Evolutionary conservation across 202 grass and related monocot genomes (phyloP).

Genomic region (Zoysia matrella): DNA sequence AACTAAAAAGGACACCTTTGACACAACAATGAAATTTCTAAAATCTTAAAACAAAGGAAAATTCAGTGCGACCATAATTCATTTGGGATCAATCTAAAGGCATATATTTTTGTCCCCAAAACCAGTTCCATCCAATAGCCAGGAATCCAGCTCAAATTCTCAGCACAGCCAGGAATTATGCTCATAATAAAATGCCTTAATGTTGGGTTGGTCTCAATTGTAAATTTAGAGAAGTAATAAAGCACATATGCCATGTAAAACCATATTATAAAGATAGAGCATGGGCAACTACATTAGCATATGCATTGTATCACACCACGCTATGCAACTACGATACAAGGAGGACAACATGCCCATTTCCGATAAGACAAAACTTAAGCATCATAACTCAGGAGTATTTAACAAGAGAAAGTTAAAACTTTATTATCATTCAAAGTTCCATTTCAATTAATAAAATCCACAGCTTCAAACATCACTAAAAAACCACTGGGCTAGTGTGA

Average conservation of each 20-base stretch:
- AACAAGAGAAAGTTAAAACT: background rate
- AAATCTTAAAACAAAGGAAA: background rate
- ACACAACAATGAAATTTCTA: background rate
- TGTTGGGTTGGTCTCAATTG: background rate
- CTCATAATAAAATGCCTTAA: background rate
- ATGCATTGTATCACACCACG: conserved; percentile 4
- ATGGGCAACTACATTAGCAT: background rate
- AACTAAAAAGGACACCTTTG: background rate
- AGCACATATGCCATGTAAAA: background rate
- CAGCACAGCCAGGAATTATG: background rate
- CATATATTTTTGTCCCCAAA: background rate
- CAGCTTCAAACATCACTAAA: background rate
- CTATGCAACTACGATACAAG: background rate
- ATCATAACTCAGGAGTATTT: background rate
- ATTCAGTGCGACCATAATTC: background rate
- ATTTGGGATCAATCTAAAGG: background rate
- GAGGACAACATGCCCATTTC: background rate
- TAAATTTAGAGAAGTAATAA: conserved; percentile 10
- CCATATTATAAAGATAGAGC: background rate
- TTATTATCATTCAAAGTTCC: conserved; percentile 8
- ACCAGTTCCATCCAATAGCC: background rate
- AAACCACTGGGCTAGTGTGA: background rate
- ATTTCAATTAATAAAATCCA: conserved; percentile 20
- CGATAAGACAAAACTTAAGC: conserved; percentile 23
- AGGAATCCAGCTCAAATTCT: background rate